phyloP scores from a whole-genome alignment of 1,284 basidiomycete genomes.

The Rugosomyces carneus region DNA sequence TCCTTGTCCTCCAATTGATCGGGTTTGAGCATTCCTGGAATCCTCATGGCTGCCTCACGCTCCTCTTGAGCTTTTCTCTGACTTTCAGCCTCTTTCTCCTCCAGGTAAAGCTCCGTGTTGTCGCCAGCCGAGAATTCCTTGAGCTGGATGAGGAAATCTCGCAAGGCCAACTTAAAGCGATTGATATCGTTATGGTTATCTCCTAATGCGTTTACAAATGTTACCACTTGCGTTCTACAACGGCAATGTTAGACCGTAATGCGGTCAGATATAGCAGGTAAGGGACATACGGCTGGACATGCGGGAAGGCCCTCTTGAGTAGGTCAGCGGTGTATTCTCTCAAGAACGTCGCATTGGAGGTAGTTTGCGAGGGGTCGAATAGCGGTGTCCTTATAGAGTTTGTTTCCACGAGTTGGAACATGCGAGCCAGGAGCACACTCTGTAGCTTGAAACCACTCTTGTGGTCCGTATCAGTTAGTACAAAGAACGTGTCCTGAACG shows the following conservation, averaged over 20 bases:
- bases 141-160: slow-evolving; percentile 87
- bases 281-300: slow-evolving; percentile 71
- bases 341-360: slow-evolving; percentile 82
- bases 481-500: slow-evolving; percentile 95
- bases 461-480: slow-evolving; percentile 96
- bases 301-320: slow-evolving; percentile 84
- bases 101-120: slow-evolving; percentile 73
- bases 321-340: slow-evolving; percentile 87
- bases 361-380: slow-evolving; percentile 73
- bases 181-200: slow-evolving; percentile 88
- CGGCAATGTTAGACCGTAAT: slow-evolving; percentile 1
- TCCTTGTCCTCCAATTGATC: slow-evolving; percentile 90
- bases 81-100: slow-evolving; percentile 91
- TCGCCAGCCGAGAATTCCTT: slow-evolving; percentile 83
- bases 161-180: slow-evolving; percentile 92
- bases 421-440: slow-evolving; percentile 81
- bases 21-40: slow-evolving; percentile 99
- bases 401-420: slow-evolving; percentile 91
- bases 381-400: slow-evolving; percentile 81
- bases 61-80: slow-evolving; percentile 68
- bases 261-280: slow-evolving; percentile 7
- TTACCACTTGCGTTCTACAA: slow-evolving; percentile 62
- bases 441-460: slow-evolving; percentile 97
- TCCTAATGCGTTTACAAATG: slow-evolving; percentile 78
- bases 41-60: slow-evolving; percentile 84